Evolutionary conservation across 2,329 filamentous ascomycete species (phyloP).

Genomic region (Chrysoporthe cubensis): DNA sequence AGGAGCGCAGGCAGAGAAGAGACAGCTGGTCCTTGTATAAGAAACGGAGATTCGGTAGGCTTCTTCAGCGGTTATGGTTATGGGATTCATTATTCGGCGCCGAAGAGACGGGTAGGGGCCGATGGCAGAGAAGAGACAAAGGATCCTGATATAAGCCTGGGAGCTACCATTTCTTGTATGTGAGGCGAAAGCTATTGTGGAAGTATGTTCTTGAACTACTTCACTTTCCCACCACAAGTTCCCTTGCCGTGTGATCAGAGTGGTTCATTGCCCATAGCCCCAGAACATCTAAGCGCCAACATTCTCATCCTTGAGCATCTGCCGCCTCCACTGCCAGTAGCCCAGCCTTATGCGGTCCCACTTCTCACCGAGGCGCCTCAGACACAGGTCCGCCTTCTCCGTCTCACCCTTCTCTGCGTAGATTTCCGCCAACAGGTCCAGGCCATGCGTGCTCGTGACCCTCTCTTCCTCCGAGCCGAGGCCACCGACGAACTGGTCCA

Average conservation of each 20-base stretch:
- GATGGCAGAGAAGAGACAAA: too few species aligned
- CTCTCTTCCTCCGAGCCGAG: conserved; percentile 51
- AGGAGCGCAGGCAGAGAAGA: too few species aligned
- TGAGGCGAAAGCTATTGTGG: not conserved
- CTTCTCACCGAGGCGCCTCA: conserved; percentile 76
- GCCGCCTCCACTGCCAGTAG: conserved; percentile 85
- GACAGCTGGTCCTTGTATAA: too few species aligned
- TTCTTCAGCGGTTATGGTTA: too few species aligned
- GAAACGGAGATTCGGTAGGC: too few species aligned
- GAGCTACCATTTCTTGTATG: not conserved
- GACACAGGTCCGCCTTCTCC: conserved; percentile 68
- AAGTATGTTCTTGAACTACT: not conserved
- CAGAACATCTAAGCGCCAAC: conserved; percentile 3
- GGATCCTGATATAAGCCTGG: too few species aligned
- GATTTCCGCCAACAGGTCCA: conserved; percentile 75
- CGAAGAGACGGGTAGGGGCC: too few species aligned
- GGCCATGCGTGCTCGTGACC: conserved; percentile 65
- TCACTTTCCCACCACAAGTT: not conserved
- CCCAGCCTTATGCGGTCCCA: conserved; percentile 91
- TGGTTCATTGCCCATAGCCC: not conserved
- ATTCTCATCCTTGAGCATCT: conserved; percentile 40
- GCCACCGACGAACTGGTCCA: conserved; percentile 53
- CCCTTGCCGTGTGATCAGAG: not conserved
- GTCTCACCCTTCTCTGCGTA: conserved; percentile 60
- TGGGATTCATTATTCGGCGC: too few species aligned